These are phyloP conservation scores for Handroanthus guayacan DNA, from an alignment of 257 asterid genomes.

Conservation along the genomic window DNA sequence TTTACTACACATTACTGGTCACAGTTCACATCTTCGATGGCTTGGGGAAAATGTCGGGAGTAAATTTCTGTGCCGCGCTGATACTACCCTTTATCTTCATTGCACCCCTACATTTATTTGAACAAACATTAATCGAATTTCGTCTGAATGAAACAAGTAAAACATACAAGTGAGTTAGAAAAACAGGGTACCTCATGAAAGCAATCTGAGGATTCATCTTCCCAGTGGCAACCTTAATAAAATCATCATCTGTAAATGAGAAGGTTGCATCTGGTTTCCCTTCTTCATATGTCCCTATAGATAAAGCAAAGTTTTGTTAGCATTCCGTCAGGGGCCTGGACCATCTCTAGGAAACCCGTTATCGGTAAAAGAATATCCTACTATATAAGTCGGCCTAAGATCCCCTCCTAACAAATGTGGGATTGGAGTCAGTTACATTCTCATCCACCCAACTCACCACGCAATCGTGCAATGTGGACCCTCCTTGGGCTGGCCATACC, in stretches of 20 bases:
- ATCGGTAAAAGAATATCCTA: no score
- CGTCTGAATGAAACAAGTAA: background rate
- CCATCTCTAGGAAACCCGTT: no score
- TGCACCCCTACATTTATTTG: constrained; percentile 61
- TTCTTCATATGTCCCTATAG: constrained; percentile 72
- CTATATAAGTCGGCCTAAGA: no score
- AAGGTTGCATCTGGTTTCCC: constrained; percentile 97
- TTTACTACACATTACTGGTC: background rate
- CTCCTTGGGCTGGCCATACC: no score
- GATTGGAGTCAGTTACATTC: no score
- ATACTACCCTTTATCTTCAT: constrained; percentile 85
- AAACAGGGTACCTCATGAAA: constrained; percentile 60
- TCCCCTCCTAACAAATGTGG: no score
- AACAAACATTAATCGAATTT: background rate
- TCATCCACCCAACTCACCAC: no score
- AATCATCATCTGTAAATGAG: constrained; percentile 85
- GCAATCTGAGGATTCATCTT: constrained; percentile 72
- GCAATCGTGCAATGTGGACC: no score
- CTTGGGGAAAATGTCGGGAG: constrained; percentile 90
- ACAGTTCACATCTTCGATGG: constrained; percentile 80
- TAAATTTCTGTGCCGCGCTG: constrained; percentile 85
- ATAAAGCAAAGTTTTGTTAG: no score
- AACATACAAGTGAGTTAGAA: background rate
- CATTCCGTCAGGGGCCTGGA: no score
- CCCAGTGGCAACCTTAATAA: constrained; percentile 55